These are phyloP conservation scores for Gossypium schwendimanii DNA, from an alignment of 441 rosid species.

Conservation along the genomic window DNA sequence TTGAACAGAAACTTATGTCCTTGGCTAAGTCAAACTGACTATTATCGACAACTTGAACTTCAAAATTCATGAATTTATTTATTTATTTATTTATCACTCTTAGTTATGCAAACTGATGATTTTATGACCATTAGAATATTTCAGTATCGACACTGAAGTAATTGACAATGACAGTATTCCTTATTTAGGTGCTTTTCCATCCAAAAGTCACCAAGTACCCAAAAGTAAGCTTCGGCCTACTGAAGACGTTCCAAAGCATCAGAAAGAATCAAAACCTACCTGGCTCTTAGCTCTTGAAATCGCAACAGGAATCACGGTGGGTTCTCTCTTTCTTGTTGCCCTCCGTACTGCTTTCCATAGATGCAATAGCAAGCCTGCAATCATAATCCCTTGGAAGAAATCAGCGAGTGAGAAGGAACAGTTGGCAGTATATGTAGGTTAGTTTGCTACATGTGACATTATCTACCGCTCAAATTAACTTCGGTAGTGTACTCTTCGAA, in stretches of 20 bases:
- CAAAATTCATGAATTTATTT: background rate
- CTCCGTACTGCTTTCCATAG: constrained; percentile 55
- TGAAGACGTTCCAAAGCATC: constrained; percentile 42
- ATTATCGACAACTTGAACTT: background rate
- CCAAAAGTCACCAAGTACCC: constrained; percentile 35
- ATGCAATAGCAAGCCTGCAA: constrained; percentile 70
- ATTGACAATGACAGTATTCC: constrained; percentile 12
- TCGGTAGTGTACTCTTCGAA: background rate
- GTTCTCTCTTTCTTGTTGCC: constrained; percentile 54
- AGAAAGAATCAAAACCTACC: constrained; percentile 47
- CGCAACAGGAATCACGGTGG: constrained; percentile 76
- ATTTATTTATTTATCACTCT: background rate
- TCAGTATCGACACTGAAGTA: constrained; percentile 2
- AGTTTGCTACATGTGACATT: constrained; percentile 21
- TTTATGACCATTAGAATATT: background rate
- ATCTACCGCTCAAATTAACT: background rate
- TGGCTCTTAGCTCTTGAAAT: constrained; percentile 88
- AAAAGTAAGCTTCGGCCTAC: constrained; percentile 39
- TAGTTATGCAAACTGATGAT: background rate
- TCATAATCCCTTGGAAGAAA: constrained; percentile 97
- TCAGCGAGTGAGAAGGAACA: constrained; percentile 77
- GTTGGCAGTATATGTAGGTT: constrained; percentile 64
- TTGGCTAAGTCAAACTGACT: background rate
- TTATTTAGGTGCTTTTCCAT: constrained; percentile 38
- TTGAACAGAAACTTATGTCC: background rate